Base-by-base conservation (phyloP, 2,329 filamentous ascomycete species). In the Xylaria sp. region DNA sequence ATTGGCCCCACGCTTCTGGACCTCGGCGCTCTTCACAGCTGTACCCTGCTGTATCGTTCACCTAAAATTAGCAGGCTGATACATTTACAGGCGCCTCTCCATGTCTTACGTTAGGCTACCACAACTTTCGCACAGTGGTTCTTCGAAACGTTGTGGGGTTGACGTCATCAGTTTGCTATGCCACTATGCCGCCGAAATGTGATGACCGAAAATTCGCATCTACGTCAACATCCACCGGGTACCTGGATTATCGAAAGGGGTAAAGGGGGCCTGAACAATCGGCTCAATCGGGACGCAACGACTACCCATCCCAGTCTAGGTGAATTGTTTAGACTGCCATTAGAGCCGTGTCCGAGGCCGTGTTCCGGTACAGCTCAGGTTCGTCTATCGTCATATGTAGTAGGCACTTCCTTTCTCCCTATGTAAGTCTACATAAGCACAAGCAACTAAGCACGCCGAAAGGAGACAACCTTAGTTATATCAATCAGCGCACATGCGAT, bases 111-210 rank as follows among this genome's bases (percentile, higher is more conserved):
- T 37, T 57, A 57, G 54, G 54, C 54, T 57, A 23, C 54, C 54
- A 57, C 34, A 25, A 57, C 54, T 52, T 23, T 34, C 37, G 46
- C 55, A 54, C 25, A 20, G 46, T 51, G 7, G 63, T 59, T 54
- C 55, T 25, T 51, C 63, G 55, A 46, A 28, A 44, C 48, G 28
- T 59, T 44, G 39, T 25, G 20, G 56, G 48, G 28, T 62, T 61
- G 64, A 66, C 64, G 64, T 66, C 64, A 66, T 56, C 34, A 18
- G 2, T 41, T 31, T 2, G 37, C 15, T 56, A 28, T 25, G 23
- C 23, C 23, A 25, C 23, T 28, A 20, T 10, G 7, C 37, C 55
- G 37, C 55, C 37, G 3, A 44, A 48, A 23, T 39, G 37, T 5
- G 54, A 41, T 57, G 23, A 44, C n/a, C 34, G 23, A 34, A 34